These are phyloP conservation scores for Hymenoscyphus fructigenus DNA, from an alignment of 2,329 filamentous ascomycete genomes.

Conservation along the genomic window DNA sequence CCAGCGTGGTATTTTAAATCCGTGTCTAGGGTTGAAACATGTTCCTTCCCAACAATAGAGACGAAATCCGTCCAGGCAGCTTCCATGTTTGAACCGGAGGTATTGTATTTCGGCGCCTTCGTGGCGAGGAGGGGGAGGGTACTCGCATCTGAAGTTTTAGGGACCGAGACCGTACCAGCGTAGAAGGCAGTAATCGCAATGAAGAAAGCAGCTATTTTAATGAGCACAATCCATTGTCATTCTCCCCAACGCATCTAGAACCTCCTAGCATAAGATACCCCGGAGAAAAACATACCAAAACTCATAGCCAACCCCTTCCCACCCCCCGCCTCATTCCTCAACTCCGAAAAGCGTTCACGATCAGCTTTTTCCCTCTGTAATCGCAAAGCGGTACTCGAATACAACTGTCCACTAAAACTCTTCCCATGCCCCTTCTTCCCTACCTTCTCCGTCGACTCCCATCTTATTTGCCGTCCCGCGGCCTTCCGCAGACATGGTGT, in stretches of 20 bases:
- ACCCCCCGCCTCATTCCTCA: constrained; percentile 41
- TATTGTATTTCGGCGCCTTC: constrained; percentile 55
- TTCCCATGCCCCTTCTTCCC: constrained; percentile 23
- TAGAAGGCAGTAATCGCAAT: constrained; percentile 47
- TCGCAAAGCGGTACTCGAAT: constrained; percentile 56
- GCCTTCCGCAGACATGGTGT: constrained; percentile 24
- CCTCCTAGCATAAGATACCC: background rate
- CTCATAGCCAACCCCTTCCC: constrained; percentile 52
- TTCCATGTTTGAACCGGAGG: constrained; percentile 62
- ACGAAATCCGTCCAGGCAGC: constrained; percentile 70
- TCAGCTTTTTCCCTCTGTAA: constrained; percentile 55
- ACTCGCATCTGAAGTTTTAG: constrained; percentile 51
- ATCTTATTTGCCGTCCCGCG: constrained; percentile 24
- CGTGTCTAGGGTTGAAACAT: constrained; percentile 59
- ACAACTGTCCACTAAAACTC: constrained; percentile 58
- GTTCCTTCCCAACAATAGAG: constrained; percentile 60
- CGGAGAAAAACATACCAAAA: constrained; percentile 46
- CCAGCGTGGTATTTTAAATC: constrained; percentile 58
- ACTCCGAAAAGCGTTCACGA: constrained; percentile 48
- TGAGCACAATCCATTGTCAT: background rate
- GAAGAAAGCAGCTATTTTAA: background rate
- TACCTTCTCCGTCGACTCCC: constrained; percentile 29
- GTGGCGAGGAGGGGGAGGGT: constrained; percentile 58
- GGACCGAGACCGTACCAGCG: constrained; percentile 56
- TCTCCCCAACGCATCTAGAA: background rate